A percentile compares a stretch with the other conserved stretches of the same genome.
Evolutionary conservation across 179 eudicot species (phyloP).

Genomic region (Carnegiea gigantea): DNA sequence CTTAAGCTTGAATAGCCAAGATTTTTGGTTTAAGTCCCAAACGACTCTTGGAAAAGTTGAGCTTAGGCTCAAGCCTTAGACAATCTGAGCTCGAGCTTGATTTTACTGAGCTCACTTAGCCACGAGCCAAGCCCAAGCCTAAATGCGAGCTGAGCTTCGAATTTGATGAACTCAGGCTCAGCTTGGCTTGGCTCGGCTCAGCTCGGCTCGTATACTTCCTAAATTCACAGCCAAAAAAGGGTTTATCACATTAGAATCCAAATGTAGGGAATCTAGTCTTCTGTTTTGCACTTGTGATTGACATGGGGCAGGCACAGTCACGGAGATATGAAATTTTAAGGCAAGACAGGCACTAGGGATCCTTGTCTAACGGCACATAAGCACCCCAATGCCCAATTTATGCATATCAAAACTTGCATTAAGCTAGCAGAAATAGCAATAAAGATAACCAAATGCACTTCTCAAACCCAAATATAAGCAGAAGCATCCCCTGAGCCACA

Average conservation of each 20-base stretch:
- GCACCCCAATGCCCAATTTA: background rate
- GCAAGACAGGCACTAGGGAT: background rate
- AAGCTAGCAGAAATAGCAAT: background rate
- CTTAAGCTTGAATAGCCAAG: too few relatives aligned
- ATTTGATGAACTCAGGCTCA: too few relatives aligned
- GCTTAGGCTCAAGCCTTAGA: too few relatives aligned
- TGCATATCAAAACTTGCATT: background rate
- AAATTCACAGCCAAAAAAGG: background rate
- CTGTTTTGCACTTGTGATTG: background rate
- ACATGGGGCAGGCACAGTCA: background rate
- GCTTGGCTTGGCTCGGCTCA: too few relatives aligned
- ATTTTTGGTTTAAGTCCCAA: too few relatives aligned
- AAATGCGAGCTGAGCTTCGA: too few relatives aligned
- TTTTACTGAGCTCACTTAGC: too few relatives aligned
- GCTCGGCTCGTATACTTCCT: too few relatives aligned
- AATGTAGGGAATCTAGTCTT: background rate
- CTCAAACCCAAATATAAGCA: background rate
- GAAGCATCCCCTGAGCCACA: too few relatives aligned
- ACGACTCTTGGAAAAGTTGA: too few relatives aligned
- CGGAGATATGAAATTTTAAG: background rate
- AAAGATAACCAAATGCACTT: background rate
- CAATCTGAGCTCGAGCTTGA: too few relatives aligned
- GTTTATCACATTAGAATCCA: background rate
- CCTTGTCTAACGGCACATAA: background rate
- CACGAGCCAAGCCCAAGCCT: too few relatives aligned